Evolutionary conservation across 2,329 filamentous ascomycete species (phyloP), one percentile per base, ranked within the genome.

Genomic region (Diatrype stigma): DNA sequence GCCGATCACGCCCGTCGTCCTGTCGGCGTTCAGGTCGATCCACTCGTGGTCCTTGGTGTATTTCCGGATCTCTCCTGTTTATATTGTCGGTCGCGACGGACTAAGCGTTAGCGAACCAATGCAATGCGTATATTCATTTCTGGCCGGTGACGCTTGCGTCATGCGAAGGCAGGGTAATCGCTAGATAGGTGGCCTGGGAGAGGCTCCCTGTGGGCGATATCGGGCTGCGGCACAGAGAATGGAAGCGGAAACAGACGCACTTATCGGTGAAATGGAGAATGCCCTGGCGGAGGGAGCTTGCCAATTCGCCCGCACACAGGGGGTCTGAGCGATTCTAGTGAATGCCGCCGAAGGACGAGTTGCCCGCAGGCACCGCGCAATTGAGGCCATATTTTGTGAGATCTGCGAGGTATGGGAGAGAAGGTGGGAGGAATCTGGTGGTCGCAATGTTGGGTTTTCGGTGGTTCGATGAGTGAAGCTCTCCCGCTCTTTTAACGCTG

Each of bases 21-120:
- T 85, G 73, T 95, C 89, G 47, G 83, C 84, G 51, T 85, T 86
- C 54, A 96, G 76, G 73, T 96, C 91, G 69, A 99, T 85, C 94
- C 94, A 99, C 78, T 99, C 94, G 79, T 99, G 94, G 68, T 96
- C 93, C 70, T 92, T 87, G 59, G 94, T 96, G 79, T 96, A 99
- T 70, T 86, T 89, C 75, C 94, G 93, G 58, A 81, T 75, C 50
- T 78, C 75, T 64, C 73, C 85, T 89, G 56, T 53, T 28, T 35
- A n/a, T n/a, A n/a, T n/a, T n/a, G n/a, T n/a, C n/a, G n/a, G n/a
- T n/a, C n/a, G n/a, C n/a, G n/a, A n/a, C n/a, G n/a, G n/a, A n/a
- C n/a, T n/a, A n/a, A n/a, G n/a, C n/a, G n/a, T n/a, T n/a, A n/a
- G n/a, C n/a, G n/a, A n/a, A n/a, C n/a, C n/a, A n/a, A n/a, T n/a